Evolutionary conservation across 805 yeast species (phyloP).

Genomic region (Torulaspora gathmanii): DNA sequence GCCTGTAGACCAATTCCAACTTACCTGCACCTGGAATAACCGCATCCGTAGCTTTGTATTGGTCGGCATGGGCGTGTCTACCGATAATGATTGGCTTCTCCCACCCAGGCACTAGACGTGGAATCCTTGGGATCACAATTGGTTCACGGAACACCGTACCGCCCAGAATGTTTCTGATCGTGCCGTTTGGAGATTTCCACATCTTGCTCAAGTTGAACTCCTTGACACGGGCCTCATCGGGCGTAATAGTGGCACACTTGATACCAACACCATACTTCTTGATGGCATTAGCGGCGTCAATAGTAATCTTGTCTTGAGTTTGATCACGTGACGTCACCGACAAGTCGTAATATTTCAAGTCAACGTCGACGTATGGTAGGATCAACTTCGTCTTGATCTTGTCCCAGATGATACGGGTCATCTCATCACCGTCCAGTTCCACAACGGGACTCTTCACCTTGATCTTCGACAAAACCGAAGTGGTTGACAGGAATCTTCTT

Average conservation of each 20-base stretch:
- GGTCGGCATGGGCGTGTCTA: conserved; percentile 83
- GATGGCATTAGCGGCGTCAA: conserved; percentile 74
- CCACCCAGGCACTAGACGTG: conserved; percentile 76
- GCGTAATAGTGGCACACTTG: conserved; percentile 83
- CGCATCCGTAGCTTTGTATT: conserved; percentile 74
- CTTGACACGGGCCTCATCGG: conserved; percentile 73
- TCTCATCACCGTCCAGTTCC: conserved; percentile 80
- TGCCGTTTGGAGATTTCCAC: conserved; percentile 87
- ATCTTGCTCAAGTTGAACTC: conserved; percentile 69
- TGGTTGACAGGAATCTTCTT: conserved; percentile 29
- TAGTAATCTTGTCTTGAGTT: conserved; percentile 69
- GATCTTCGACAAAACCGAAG: conserved; percentile 45
- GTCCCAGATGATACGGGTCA: conserved; percentile 82
- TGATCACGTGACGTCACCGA: conserved; percentile 63
- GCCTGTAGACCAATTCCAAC: conserved; percentile 61
- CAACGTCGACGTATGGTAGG: conserved; percentile 65
- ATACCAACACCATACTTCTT: conserved; percentile 72
- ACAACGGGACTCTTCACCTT: conserved; percentile 70
- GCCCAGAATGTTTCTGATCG: conserved; percentile 72
- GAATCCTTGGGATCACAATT: conserved; percentile 71
- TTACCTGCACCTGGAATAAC: conserved; percentile 59
- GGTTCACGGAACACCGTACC: conserved; percentile 86
- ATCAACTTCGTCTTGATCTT: conserved; percentile 64
- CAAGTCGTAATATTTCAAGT: conserved; percentile 71
- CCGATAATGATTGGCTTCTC: conserved; percentile 79